Base-by-base conservation (phyloP, 441 rosid species). In the Manihot esculenta region DNA sequence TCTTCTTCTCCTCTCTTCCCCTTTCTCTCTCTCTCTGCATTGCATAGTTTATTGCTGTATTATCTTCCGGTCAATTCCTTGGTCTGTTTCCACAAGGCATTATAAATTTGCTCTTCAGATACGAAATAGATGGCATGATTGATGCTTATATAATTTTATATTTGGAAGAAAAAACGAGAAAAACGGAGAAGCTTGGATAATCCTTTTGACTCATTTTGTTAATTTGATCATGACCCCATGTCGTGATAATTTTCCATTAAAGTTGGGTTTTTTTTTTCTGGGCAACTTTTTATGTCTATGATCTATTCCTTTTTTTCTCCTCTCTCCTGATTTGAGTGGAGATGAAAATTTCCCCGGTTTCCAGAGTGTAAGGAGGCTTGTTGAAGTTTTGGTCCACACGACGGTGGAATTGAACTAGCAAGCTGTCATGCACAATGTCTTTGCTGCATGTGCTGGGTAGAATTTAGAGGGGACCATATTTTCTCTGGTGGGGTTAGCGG, bases 401-500 rank as follows among this genome's bases (percentile, higher is more conserved):
- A 55, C 21, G 27, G 48, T 64, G 44, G 35, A 64, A 35, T 44
- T 35, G 58, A 71, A 20, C 68, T 42, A 50, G 26, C 61, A 27
- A 64, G 64, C 49, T 45, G 60, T 35, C 41, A 56, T 17, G 41
- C 38, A 26, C 38, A 54, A 45, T 45, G 58, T 51, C 53, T 35
- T 33, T 60, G 57, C 24, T 18, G 68, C 14, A 62, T 70, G 58
- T 72, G 74, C 59, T 7, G 11, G 56, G 49, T 56, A 57, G 30
- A 54, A 47, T 51, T 50, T 35, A 33, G 10, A 54, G 30, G 56
- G 67, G 17, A 61, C 65, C 35, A 53, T 21, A 41, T 67, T 72
- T 76, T 62, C 76, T 76, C 70, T 50, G 21, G 15, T 44, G 54
- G 79, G 81, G 74, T 75, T 72, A 42, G 54, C 47, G 68, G 18